phyloP scores from a whole-genome alignment of 495 filamentous ascomycete genomes.

The Annulohypoxylon moriforme region DNA sequence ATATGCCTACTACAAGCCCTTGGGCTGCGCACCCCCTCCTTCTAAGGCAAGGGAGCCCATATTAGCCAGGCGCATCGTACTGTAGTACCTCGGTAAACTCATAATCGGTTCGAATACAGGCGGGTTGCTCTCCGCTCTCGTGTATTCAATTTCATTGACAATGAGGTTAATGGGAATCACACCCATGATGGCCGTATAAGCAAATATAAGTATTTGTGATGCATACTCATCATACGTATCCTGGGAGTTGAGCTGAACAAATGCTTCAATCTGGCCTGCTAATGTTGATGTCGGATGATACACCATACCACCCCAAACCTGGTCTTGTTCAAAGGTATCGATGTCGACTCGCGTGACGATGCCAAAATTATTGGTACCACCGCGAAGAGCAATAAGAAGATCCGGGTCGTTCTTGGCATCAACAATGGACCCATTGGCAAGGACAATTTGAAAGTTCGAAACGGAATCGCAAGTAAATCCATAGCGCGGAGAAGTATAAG shows the following conservation, averaged over 20 bases:
- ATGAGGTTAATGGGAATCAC: background rate
- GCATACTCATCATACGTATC: background rate
- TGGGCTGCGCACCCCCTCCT: background rate
- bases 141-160: background rate
- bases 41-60: background rate
- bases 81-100: background rate
- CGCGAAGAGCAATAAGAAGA: background rate
- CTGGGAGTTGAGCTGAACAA: background rate
- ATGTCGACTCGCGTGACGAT: background rate
- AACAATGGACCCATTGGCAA: background rate
- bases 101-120: background rate
- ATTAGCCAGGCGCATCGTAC: background rate
- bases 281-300: background rate
- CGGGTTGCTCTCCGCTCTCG: background rate
- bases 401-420: background rate
- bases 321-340: background rate
- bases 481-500: background rate
- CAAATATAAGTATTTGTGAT: background rate
- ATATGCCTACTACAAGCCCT: background rate
- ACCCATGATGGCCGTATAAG: background rate
- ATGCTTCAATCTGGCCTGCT: background rate
- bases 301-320: background rate
- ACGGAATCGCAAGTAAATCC: background rate
- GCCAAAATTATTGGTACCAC: background rate
- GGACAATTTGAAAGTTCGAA: background rate